Evolutionary conservation across 345 rosid genomes (phyloP), one percentile per base, ranked within the genome.

Genomic region (Eucalyptus marginata): DNA sequence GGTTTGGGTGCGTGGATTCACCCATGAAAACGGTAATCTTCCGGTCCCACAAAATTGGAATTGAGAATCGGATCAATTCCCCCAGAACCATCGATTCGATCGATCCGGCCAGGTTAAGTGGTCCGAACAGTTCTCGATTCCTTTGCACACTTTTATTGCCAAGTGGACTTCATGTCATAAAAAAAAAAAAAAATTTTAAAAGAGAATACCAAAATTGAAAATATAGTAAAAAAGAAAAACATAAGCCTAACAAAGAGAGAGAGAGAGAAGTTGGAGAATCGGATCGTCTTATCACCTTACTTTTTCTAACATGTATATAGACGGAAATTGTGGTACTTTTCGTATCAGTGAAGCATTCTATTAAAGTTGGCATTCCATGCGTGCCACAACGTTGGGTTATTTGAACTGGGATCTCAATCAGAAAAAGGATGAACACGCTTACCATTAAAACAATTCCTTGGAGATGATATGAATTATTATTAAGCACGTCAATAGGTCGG

Each of bases 81-180:
- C n/a, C n/a, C n/a, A 20, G 0, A 52, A 52, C 2, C 0, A 8
- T 0, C 0, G 1, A 0, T 52, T 52, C 0, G n/a, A n/a, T n/a
- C 1, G 2, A 3, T 52, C 0, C 18, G 0, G 1, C 10, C 0
- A 52, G 0, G 18, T 0, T 18, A 0, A 10, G 4, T 10, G 0
- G 2, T 52, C 0, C 4, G 0, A 52, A 52, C 10, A 52, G 0
- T 52, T 52, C 4, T 0, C 2, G 0, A 18, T 52, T 52, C 9
- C 0, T 52, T 52, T 20, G 10, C 58, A 52, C 25, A 8, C 0
- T 1, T 52, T 4, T 52, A 52, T 18, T 14, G 5, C 1, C 79
- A 66, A 66, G 17, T 66, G 11, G 6, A 66, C 22, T 66, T 11
- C 0, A 0, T 16, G 8, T 64, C 10, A n/a, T 7, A 6, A 16